Conservation (phyloP, 2,329 filamentous ascomycete genomes). For the Aspergillus clavatus region DNA sequence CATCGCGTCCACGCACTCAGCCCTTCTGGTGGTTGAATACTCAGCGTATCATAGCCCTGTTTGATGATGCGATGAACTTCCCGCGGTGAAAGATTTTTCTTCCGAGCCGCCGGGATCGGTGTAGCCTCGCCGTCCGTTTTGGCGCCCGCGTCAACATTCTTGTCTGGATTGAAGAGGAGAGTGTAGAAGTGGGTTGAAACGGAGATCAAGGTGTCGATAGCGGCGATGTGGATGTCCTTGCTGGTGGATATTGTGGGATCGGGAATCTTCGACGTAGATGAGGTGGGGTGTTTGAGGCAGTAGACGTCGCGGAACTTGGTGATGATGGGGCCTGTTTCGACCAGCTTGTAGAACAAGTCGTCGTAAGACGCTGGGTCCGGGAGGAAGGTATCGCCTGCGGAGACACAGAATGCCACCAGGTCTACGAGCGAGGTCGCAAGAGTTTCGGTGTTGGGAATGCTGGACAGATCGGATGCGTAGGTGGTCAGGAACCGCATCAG, state of each 20-base stretch:
- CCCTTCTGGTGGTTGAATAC: conserved; percentile 82
- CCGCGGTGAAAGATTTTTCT: conserved; percentile 69
- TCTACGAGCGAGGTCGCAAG: conserved; percentile 76
- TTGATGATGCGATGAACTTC: conserved; percentile 91
- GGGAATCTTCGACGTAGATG: conserved; percentile 15
- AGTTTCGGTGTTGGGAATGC: conserved; percentile 62
- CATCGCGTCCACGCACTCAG: conserved; percentile 81
- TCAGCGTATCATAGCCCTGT: conserved; percentile 91
- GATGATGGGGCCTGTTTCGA: conserved; percentile 81
- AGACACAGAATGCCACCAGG: conserved; percentile 76
- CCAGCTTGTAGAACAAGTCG: conserved; percentile 96
- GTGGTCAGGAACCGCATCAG: conserved; percentile 86
- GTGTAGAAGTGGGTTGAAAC: conserved; percentile 77
- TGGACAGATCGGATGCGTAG: conserved; percentile 73
- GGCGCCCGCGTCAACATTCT: conserved; percentile 29
- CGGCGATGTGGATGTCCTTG: conserved; percentile 49
- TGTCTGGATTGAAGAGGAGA: conserved; percentile 57
- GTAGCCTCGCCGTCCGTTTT: conserved; percentile 20
- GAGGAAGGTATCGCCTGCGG: conserved; percentile 82
- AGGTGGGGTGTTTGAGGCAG: conserved; percentile 35
- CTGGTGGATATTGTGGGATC: conserved; percentile 8
- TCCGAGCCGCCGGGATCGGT: conserved; percentile 33
- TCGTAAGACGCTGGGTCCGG: conserved; percentile 85
- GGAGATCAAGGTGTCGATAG: conserved; percentile 80
- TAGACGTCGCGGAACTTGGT: conserved; percentile 78